Base-by-base conservation (phyloP, 441 rosid species). In the Pelargonium cotyledonis region DNA sequence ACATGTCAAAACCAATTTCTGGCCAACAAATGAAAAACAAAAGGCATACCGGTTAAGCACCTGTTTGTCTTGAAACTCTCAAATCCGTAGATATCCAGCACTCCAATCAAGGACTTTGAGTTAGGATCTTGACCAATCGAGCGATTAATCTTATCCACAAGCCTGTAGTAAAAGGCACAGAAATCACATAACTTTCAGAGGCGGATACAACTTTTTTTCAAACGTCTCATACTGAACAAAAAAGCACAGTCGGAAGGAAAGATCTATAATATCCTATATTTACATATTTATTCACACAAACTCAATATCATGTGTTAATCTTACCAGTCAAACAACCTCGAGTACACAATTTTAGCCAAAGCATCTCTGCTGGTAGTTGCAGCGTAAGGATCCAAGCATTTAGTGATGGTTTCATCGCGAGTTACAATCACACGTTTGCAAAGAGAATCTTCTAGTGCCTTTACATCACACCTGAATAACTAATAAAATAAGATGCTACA, bases 61-160 rank as follows among this genome's bases (percentile, higher is more conserved):
- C 95, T 90, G 96, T 91, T 94, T 87, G 97, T 88, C 90, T 94
- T 88, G 88, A 94, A 95, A 91, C 91, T 87, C 85, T 87, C 95
- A 66, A 89, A 89, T 79, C 95, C 94, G 75, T 88, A 88, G 53
- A 89, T 85, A 82, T 84, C 89, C 76, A 92, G 92, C 78, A 95
- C 96, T 65, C 99, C 99, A 72, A 95, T 92, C 71, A 90, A 83
- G 69, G 67, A 78, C 74, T 88, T 90, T 70, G 98, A 95, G 67
- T 88, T 60, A 69, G 88, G 86, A 79, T 95, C 98, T 85, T 95
- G 99, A 78, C 99, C 89, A 60, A 95, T 95, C 40, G 98, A 85
- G 76, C 67, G 77, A 74, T 95, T 95, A 71, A 95, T 90, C 81
- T 84, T 95, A 69, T 86, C 74, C 75, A 95, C 98, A 66, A 95